Evolutionary conservation across 352 stramenopile species (phyloP).

Genomic region (Globisporangium okanoganense): DNA sequence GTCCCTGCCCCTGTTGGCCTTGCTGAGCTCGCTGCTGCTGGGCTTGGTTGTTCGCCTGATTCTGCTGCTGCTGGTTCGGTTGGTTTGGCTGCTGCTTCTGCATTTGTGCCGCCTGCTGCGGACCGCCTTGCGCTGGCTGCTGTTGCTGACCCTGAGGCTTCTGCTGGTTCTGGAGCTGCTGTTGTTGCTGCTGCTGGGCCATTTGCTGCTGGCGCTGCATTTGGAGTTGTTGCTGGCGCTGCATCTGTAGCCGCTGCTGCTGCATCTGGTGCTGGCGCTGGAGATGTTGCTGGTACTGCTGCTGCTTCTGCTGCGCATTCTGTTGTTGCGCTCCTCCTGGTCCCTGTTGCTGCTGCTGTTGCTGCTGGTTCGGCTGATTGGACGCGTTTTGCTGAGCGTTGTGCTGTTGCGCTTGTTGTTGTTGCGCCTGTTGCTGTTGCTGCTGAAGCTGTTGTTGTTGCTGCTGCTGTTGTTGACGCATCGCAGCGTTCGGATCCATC

Average conservation of each 20-base stretch:
- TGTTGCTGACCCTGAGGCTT: constrained; percentile 27
- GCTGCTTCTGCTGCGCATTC: constrained; percentile 40
- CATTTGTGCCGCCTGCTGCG: constrained; percentile 10
- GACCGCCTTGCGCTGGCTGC: constrained; percentile 13
- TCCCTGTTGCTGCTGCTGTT: constrained; percentile 10
- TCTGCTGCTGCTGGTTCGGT: constrained; percentile 25
- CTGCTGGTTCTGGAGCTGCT: constrained; percentile 16
- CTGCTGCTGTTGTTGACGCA: constrained; percentile 32
- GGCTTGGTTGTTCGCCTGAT: constrained; percentile 9
- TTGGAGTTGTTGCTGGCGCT: constrained; percentile 31
- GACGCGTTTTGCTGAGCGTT: constrained; percentile 14
- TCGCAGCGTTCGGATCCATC: constrained; percentile 22
- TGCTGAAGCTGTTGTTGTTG: constrained; percentile 28
- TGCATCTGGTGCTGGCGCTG: constrained; percentile 56
- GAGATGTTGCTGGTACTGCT: constrained; percentile 48
- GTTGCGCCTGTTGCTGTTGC: constrained; percentile 19
- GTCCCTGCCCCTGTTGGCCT: neutral
- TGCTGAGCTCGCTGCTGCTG: constrained; percentile 18
- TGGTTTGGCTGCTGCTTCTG: constrained; percentile 24
- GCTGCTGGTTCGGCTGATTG: constrained; percentile 19
- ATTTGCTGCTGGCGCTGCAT: constrained; percentile 25
- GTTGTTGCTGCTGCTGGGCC: neutral
- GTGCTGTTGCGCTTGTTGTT: constrained; percentile 14
- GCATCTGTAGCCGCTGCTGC: constrained; percentile 30
- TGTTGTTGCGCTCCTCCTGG: constrained; percentile 17